Conservation (phyloP, 148 eudicot genomes). For the Talinum fruticosum region DNA sequence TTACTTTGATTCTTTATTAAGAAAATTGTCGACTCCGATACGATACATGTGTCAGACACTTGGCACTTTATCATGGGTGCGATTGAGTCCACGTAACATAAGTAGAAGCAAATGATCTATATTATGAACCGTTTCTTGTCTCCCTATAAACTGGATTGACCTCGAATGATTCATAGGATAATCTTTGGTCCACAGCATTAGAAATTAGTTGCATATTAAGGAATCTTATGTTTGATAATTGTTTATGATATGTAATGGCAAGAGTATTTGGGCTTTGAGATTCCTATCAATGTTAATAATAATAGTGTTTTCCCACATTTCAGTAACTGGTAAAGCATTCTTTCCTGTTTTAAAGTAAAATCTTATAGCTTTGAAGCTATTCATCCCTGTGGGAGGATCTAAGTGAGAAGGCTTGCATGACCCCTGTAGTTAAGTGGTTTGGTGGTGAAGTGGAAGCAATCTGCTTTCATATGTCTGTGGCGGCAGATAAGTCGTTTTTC, state of each 20-base stretch:
- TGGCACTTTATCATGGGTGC: too few species aligned
- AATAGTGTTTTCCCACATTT: not conserved
- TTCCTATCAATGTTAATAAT: not conserved
- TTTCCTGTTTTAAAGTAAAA: not conserved
- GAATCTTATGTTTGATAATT: not conserved
- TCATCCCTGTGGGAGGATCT: not conserved
- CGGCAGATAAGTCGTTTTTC: not conserved
- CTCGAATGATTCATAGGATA: conserved; percentile 1
- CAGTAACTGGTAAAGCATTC: not conserved
- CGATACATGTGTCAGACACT: too few species aligned
- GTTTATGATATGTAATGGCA: not conserved
- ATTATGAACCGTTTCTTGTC: not conserved
- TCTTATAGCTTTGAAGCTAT: not conserved
- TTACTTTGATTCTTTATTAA: too few species aligned
- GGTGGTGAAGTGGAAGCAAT: not conserved
- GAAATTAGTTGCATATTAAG: not conserved
- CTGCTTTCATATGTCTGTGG: too few species aligned
- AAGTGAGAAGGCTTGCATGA: not conserved
- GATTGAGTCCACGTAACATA: too few species aligned
- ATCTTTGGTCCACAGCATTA: not conserved
- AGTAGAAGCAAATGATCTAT: not conserved
- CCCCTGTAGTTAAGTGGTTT: not conserved
- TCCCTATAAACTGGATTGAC: not conserved
- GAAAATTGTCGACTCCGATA: too few species aligned
- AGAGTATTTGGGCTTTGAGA: not conserved